Evolutionary conservation across 805 yeast species (phyloP), one percentile per base, ranked within the genome.

Genomic region (Cyberlindnera mycetangii): DNA sequence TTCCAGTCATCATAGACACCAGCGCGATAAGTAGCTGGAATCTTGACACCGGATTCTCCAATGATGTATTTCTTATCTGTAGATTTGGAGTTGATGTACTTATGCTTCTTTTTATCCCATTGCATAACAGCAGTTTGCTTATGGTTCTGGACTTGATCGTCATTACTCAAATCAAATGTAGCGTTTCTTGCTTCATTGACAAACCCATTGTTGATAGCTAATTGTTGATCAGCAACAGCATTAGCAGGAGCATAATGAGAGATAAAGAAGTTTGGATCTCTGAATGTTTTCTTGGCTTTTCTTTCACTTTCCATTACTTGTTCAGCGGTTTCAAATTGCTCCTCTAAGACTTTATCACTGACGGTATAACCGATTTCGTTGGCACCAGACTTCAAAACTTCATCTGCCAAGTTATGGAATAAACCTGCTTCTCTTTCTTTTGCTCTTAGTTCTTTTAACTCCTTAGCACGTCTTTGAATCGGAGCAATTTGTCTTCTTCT

Each of bases 1-100:
- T 85, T 85, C 99, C 99, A 93, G 34, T 83, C 84, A 44, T 90
- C 98, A 59, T 80, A 93, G 53, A 88, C 81, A 37, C 99, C 99
- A 2, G 95, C 82, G 60, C 87, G 76, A 68, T 82, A 89, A 12
- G 93, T 76, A 1, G 99, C 98, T 7, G 98, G 97, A 39, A 93
- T 79, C 61, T 78, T 79, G 56, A 85, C 89, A 7, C 99, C 99
- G 64, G 88, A 83, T 64, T 93, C 99, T 50, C 98, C 95, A 52
- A 89, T 83, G 58, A 93, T 93, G 66, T 75, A 92, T 68, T 88
- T 90, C 67, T 83, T 78, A 59, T 88, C 95, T 17, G 83, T 71
- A 51, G 93, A 87, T 57, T 78, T 82, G 16, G 87, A 74, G 62
- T 87, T 87, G 60, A 90, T 77, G 65, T 87, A 92, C 53, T 89